Conservation (phyloP, 768 basidiomycete species). For the Amanita rimosa region DNA sequence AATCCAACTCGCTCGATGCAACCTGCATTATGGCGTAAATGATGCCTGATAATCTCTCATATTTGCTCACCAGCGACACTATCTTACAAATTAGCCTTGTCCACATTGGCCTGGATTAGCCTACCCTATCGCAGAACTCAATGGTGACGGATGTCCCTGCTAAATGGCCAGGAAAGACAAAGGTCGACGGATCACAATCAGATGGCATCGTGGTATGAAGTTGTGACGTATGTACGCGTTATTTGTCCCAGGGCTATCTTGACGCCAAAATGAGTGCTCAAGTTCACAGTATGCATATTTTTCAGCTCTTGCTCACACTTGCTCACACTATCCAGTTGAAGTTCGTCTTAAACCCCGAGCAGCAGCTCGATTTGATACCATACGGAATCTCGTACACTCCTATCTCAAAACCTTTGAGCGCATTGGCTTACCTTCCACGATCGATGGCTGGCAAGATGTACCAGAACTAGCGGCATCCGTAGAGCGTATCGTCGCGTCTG, state of each 20-base stretch:
- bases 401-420: conserved; percentile 50
- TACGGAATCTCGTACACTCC: conserved; percentile 50
- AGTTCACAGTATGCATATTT: conserved; percentile 39
- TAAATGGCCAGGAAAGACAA: conserved; percentile 40
- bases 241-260: conserved; percentile 19
- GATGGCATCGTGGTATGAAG: background rate
- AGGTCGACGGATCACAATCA: conserved; percentile 26
- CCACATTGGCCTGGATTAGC: conserved; percentile 13
- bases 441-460: conserved; percentile 74
- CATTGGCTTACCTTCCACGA: conserved; percentile 55
- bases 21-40: conserved; percentile 38
- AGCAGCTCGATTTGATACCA: conserved; percentile 65
- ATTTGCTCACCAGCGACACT: conserved; percentile 71
- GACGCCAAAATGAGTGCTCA: conserved; percentile 8
- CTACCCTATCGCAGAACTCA: conserved; percentile 87
- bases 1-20: conserved; percentile 89
- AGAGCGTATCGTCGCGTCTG: conserved; percentile 66
- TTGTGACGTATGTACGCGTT: conserved; percentile 35
- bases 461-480: conserved; percentile 63
- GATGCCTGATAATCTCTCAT: background rate
- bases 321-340: conserved; percentile 47
- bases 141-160: conserved; percentile 51
- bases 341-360: conserved; percentile 62
- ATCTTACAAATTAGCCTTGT: background rate
- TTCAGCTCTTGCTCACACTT: background rate